Evolutionary conservation across 2,329 filamentous ascomycete species (phyloP).

Genomic region (Pseudogymnoascus sp.): DNA sequence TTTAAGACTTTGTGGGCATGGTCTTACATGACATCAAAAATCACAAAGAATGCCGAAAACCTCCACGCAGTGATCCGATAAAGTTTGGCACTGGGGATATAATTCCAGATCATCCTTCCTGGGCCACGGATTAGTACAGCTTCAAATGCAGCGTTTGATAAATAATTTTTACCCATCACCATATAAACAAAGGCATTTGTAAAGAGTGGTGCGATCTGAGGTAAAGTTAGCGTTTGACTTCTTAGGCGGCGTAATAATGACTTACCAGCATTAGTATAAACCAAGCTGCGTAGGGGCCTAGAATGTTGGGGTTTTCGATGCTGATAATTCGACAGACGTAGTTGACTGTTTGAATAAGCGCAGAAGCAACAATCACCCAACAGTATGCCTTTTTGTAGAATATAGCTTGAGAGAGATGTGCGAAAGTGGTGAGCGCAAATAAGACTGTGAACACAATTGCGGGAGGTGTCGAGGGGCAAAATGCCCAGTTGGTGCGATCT

Average conservation of each 20-base stretch:
- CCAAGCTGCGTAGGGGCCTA: conserved; percentile 14
- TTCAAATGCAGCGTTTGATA: not conserved
- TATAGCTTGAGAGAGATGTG: conserved; percentile 28
- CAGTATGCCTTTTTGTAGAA: conserved; percentile 24
- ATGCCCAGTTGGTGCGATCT: conserved; percentile 11
- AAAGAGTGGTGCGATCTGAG: conserved; percentile 19
- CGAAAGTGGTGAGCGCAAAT: conserved; percentile 25
- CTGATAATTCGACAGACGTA: conserved; percentile 17
- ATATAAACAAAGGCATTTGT: conserved; percentile 25
- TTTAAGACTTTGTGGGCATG: not conserved
- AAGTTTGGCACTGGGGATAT: conserved; percentile 16
- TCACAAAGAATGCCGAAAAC: conserved; percentile 21
- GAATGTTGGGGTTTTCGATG: conserved; percentile 25
- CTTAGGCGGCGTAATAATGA: not conserved
- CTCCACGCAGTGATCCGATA: conserved; percentile 17
- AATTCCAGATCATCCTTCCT: conserved; percentile 23
- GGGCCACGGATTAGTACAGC: not conserved
- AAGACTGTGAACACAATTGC: conserved; percentile 28
- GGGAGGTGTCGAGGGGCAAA: conserved; percentile 25
- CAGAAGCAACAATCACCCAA: conserved; percentile 16
- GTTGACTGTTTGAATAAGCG: conserved; percentile 13
- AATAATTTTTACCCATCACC: conserved; percentile 14
- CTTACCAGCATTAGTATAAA: conserved; percentile 18
- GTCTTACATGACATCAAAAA: conserved; percentile 22
- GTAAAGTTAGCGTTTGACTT: not conserved